Conservation (phyloP, 768 basidiomycete species). For the Boletus pseudopeckii region DNA sequence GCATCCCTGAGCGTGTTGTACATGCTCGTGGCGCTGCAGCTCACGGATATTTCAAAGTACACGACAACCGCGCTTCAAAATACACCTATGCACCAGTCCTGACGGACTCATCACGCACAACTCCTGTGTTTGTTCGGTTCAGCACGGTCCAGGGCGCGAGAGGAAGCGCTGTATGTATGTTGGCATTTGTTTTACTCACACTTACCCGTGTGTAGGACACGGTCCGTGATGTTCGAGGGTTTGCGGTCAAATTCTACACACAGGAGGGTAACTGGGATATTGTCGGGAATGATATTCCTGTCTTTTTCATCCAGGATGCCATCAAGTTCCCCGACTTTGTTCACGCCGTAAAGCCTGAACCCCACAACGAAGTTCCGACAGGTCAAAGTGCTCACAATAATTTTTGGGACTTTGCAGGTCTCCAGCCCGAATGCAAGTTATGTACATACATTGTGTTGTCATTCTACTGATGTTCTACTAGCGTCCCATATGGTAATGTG, state of each 20-base stretch:
- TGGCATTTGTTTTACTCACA: neutral
- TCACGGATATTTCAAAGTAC: constrained; percentile 80
- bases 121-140: constrained; percentile 80
- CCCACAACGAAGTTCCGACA: constrained; percentile 74
- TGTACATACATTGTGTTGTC: neutral
- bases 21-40: constrained; percentile 73
- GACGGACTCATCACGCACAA: constrained; percentile 68
- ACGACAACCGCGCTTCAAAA: constrained; percentile 63
- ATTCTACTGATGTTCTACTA: constrained; percentile 24
- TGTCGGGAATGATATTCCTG: constrained; percentile 80
- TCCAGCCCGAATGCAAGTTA: constrained; percentile 59
- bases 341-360: constrained; percentile 84
- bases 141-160: constrained; percentile 79
- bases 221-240: constrained; percentile 84
- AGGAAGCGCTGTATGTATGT: constrained; percentile 68
- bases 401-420: constrained; percentile 81
- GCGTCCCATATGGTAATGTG: constrained; percentile 79
- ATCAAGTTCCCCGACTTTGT: constrained; percentile 86
- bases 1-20: constrained; percentile 83
- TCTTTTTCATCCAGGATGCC: constrained; percentile 79
- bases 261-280: constrained; percentile 85
- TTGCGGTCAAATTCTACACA: constrained; percentile 82
- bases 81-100: constrained; percentile 69
- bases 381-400: constrained; percentile 76
- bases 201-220: constrained; percentile 46